Evolutionary conservation across 495 filamentous ascomycete genomes (phyloP).

Genomic region (Hyaloscypha bicolor): DNA sequence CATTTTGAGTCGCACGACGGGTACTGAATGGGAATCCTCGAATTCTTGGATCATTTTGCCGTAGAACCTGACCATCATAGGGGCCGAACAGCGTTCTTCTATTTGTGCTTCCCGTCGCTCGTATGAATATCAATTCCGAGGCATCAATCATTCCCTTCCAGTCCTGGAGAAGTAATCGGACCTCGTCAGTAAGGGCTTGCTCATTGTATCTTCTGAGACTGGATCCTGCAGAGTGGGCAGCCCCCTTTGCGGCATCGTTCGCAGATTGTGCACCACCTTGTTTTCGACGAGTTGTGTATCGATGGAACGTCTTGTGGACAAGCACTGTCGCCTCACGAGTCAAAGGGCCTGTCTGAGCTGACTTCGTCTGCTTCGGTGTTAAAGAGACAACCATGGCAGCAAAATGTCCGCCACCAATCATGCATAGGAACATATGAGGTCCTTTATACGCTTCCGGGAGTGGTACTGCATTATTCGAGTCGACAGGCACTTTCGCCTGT

Average conservation of each 20-base stretch:
- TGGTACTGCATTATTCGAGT: slow-evolving; percentile 48
- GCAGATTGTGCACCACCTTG: slow-evolving; percentile 94
- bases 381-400: slow-evolving; percentile 94
- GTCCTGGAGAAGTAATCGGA: slow-evolving; percentile 73
- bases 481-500: slow-evolving; percentile 41
- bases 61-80: slow-evolving; percentile 84
- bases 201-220: slow-evolving; percentile 92
- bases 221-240: slow-evolving; percentile 91
- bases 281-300: slow-evolving; percentile 94
- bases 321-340: slow-evolving; percentile 83
- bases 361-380: slow-evolving; percentile 75
- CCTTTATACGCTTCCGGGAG: slow-evolving; percentile 54
- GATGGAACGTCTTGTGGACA: slow-evolving; percentile 96
- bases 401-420: slow-evolving; percentile 98
- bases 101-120: slow-evolving; percentile 86
- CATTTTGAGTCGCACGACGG: slow-evolving; percentile 88
- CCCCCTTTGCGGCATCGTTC: slow-evolving; percentile 87
- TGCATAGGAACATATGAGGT: slow-evolving; percentile 91
- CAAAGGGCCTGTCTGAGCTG: slow-evolving; percentile 62
- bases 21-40: slow-evolving; percentile 94
- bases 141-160: slow-evolving; percentile 86
- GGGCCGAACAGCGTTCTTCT: slow-evolving; percentile 83
- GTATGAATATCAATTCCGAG: slow-evolving; percentile 81
- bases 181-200: slow-evolving; percentile 78
- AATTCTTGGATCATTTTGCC: slow-evolving; percentile 79